Percentiles rank a stretch among this genome's conserved stretches.
These are phyloP conservation scores for Fomitopsis palustris DNA, from an alignment of 1,284 basidiomycete genomes.

Conservation along the genomic window DNA sequence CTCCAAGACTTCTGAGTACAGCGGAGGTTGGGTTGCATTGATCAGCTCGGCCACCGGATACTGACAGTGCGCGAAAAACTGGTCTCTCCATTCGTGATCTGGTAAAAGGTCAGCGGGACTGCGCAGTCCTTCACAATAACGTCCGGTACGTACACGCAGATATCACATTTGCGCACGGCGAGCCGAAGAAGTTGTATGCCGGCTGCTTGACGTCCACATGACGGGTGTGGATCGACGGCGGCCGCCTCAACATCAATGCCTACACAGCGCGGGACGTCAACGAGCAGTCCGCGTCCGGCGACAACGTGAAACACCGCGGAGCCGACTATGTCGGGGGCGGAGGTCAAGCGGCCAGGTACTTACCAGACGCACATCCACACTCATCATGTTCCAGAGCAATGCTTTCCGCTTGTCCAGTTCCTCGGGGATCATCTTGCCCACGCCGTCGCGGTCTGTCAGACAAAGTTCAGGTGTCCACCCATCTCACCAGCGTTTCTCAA, in stretches of 20 bases:
- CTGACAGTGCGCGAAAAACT: conserved; percentile 26
- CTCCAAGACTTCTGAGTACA: conserved; percentile 25
- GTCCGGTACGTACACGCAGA: background rate
- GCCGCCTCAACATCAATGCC: conserved; percentile 28
- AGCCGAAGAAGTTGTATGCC: conserved; percentile 7
- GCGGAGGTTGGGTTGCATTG: conserved; percentile 18
- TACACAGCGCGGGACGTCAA: conserved; percentile 5
- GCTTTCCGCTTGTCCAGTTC: conserved; percentile 50
- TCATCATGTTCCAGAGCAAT: conserved; percentile 57
- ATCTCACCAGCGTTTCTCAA: background rate
- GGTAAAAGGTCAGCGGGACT: background rate
- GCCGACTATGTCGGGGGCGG: background rate
- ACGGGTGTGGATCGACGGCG: conserved; percentile 25
- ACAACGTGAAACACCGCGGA: background rate
- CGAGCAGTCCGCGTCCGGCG: conserved; percentile 3
- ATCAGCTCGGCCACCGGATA: conserved; percentile 24
- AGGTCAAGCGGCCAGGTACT: conserved; percentile 9
- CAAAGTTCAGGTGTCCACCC: conserved; percentile 7
- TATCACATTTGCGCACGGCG: background rate
- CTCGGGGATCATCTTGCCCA: conserved; percentile 47
- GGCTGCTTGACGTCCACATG: conserved; percentile 25
- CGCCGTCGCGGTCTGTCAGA: conserved; percentile 51
- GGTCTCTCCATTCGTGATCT: conserved; percentile 30
- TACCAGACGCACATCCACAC: conserved; percentile 50
- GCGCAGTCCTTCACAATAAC: background rate